These are phyloP conservation scores for Aspergillus novofumigatus DNA, from an alignment of 2,329 filamentous ascomycete genomes.

Conservation along the genomic window DNA sequence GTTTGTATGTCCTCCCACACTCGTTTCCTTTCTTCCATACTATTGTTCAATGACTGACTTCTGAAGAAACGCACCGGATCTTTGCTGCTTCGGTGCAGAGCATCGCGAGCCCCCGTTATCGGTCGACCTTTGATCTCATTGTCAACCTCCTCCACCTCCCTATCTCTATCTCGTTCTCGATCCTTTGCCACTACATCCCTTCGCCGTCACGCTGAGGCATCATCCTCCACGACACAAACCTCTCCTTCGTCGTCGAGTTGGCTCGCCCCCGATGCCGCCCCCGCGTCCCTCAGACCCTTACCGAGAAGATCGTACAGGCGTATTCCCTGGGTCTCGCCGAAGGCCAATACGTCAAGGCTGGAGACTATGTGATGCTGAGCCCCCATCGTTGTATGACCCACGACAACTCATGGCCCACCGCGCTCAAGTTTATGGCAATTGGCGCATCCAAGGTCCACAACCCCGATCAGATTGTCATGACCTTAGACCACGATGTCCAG, in stretches of 20 bases:
- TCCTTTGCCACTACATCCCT: background rate
- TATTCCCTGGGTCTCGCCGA: constrained; percentile 71
- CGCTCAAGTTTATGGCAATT: constrained; percentile 76
- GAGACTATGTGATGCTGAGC: constrained; percentile 77
- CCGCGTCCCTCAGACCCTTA: constrained; percentile 67
- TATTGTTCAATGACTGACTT: background rate
- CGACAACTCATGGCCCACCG: constrained; percentile 75
- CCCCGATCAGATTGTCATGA: constrained; percentile 71
- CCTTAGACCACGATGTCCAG: constrained; percentile 84
- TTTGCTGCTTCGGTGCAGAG: background rate
- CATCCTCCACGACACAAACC: background rate
- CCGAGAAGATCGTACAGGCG: constrained; percentile 86
- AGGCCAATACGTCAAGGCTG: constrained; percentile 70
- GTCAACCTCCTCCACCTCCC: background rate
- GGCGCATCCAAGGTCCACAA: constrained; percentile 71
- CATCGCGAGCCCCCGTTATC: background rate
- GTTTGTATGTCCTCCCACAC: no score
- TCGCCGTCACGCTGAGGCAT: background rate
- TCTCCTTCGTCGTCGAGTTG: background rate
- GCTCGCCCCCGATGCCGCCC: constrained; percentile 62
- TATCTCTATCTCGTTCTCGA: background rate
- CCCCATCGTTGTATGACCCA: constrained; percentile 80
- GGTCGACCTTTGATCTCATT: background rate
- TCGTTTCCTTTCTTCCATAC: no score
- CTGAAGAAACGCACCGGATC: background rate